Base-by-base conservation (phyloP, 2,329 filamentous ascomycete species). In the Mycosphaerella arachidis region DNA sequence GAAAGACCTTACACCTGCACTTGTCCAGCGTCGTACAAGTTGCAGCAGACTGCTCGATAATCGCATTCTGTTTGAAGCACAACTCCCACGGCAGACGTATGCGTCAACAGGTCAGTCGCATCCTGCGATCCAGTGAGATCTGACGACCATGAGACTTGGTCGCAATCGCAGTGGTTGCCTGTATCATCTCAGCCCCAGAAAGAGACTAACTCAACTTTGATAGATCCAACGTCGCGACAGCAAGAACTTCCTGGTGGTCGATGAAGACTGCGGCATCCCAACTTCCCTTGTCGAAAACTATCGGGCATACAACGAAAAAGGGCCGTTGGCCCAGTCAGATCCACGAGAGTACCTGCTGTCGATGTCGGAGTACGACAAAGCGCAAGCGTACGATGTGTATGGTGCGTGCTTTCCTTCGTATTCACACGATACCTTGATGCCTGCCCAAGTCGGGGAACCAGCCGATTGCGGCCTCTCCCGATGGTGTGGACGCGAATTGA, bases 361-460 rank as follows among this genome's bases (percentile, higher is more conserved):
- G 77, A 92, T 92, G 89, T 88, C 90, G 76, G 87, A 87, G 77
- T 92, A 91, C 82, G 81, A 83, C 72, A 96, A 95, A 78, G 78
- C 85, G 60, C 86, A 89, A 75, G 82, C 86, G 77, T 82, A 88
- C 75, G 88, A 88, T 75, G 84, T 92, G 79, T 89, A 93, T 78
- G 89, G 92, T 95, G 81, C 79, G 91, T 87, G 60, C 57, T 27
- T 57, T 57, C 52, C 51, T 46, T 58, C 53, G 50, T n/a, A 20
- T 35, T 50, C 12, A 10, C 30, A 35, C 16, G n/a, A 51, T 51
- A 51, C 59, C 56, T 55, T 31, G 55, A 43, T 55, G 55, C 59
- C 59, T 61, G 46, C 35, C 16, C 18, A 53, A 8, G 18, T 35
- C 52, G 51, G 57, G 50, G 51, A 61, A 56, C 48, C 51, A 48